Base-by-base conservation (phyloP, 371 early-diverging fungal genomes). In the Dinochytrium kinnereticum region DNA sequence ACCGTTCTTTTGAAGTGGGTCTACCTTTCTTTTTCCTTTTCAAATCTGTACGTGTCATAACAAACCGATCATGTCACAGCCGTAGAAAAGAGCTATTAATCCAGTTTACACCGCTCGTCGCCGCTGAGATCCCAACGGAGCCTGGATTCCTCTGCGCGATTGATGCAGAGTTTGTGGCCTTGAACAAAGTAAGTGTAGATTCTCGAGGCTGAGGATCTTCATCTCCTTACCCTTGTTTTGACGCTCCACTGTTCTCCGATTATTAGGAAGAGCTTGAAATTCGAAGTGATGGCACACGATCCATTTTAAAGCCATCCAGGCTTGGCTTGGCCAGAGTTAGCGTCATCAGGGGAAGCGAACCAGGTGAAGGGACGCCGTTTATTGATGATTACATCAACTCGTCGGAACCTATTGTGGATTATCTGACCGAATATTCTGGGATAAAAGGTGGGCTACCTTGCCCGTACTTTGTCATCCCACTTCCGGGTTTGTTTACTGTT, bases 361-460 rank as follows among this genome's bases (percentile, higher is more conserved):
- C 72, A 1, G 76, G 87, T 53, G 89, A 91, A 49, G 91, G 90
- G 24, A 80, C 90, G 2, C 96, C 97, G 0, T 96, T 96, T 77
- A 94, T 98, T 34, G 98, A 98, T 79, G 98, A 98, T 73, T 97
- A 98, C 78, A 94, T 98, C 51, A 89, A 87, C 0, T 90, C 91
- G 0, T 87, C 87, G 2, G 93, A 94, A 57, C 91, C 92, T 1
- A 88, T 98, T 24, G 93, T 91, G 19, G 96, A 98, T 74, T 95
- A 96, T 73, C 74, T 96, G 34, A 96, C 98, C 0, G 93, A 94
- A 78, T 98, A 87, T 74, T 94, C 94, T 31, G 97, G 98, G 38
- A 96, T 97, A 70, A 89, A 91, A 66, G 87, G 78, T 81, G 26
- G 0, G 76, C 72, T 34, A 55, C 30, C 13, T 44, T 15, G n/a